phyloP scores from a whole-genome alignment of 192 early-diverging fungal species.

The Linnemannia elongata region DNA sequence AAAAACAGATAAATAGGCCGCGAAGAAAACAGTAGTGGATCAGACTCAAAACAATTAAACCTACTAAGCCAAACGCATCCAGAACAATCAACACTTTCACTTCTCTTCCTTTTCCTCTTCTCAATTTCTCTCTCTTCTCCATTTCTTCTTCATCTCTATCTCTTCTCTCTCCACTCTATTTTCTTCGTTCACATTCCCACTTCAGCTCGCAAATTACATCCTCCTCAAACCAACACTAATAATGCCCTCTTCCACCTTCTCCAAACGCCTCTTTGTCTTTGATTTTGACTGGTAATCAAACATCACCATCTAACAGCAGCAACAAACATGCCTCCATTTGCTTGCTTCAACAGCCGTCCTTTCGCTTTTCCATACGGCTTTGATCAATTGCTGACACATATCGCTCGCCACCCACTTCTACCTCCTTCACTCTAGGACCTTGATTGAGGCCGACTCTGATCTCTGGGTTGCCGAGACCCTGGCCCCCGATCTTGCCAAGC shows the following conservation, averaged over 20 bases:
- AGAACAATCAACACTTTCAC: neutral
- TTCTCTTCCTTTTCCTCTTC: slow-evolving; percentile 1
- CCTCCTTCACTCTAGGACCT: slow-evolving; percentile 58
- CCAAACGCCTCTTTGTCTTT: slow-evolving; percentile 68
- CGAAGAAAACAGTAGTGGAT: neutral
- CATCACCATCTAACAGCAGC: neutral
- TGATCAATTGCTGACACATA: neutral
- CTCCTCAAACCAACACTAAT: neutral
- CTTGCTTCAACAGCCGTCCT: neutral
- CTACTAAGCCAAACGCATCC: neutral
- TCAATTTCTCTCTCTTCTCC: slow-evolving; percentile 16
- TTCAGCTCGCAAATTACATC: neutral
- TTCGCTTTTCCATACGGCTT: neutral
- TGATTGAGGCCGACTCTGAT: slow-evolving; percentile 75
- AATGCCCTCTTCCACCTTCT: slow-evolving; percentile 27
- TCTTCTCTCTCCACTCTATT: neutral
- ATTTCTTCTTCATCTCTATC: neutral
- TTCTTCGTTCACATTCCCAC: neutral
- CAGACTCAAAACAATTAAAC: neutral
- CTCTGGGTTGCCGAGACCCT: slow-evolving; percentile 61
- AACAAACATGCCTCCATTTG: neutral
- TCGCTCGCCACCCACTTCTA: neutral
- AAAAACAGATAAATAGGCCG: neutral
- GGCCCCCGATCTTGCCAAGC: slow-evolving; percentile 42
- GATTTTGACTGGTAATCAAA: slow-evolving; percentile 75